Percentiles rank a stretch among this genome's conserved stretches.
Conservation (phyloP, 208 protist species). For the Wallacemonas collosoma region DNA sequence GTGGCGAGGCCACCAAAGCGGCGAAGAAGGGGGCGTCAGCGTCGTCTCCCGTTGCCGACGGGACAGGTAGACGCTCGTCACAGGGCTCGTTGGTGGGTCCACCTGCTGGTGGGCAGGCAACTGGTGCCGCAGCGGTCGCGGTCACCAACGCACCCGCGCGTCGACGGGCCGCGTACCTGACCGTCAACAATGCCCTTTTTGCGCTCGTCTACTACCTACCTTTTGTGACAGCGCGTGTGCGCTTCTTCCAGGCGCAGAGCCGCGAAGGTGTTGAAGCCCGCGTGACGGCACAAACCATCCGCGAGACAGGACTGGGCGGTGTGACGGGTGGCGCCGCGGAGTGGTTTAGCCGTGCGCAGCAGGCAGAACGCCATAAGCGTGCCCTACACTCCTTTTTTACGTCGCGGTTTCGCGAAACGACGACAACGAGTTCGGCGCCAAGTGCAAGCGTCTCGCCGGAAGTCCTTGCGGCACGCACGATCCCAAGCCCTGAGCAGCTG, state of each 20-base stretch:
- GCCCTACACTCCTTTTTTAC: not conserved
- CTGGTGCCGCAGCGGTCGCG: not conserved
- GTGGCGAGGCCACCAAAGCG: not conserved
- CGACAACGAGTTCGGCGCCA: not conserved
- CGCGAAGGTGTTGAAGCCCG: not conserved
- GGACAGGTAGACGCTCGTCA: no score
- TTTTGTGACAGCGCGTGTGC: conserved; percentile 41
- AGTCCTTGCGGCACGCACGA: not conserved
- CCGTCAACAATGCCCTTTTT: conserved; percentile 29
- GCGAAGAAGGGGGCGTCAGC: not conserved
- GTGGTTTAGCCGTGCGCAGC: conserved; percentile 15
- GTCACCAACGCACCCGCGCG: not conserved
- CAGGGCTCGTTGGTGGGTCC: no score
- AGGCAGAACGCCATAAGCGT: not conserved
- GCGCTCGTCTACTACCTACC: conserved; percentile 44
- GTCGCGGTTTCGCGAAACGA: not conserved
- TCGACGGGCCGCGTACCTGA: conserved; percentile 14
- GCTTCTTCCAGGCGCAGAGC: conserved; percentile 32
- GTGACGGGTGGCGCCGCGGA: conserved; percentile 26
- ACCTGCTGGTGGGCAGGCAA: no score
- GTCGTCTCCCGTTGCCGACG: not conserved
- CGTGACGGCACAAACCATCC: not conserved
- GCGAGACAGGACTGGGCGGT: conserved; percentile 20
- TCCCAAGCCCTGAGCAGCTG: not conserved
- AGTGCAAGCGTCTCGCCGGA: not conserved